Evolutionary conservation across 2,329 filamentous ascomycete species (phyloP).

Genomic region (Colletotrichum spaethianum): DNA sequence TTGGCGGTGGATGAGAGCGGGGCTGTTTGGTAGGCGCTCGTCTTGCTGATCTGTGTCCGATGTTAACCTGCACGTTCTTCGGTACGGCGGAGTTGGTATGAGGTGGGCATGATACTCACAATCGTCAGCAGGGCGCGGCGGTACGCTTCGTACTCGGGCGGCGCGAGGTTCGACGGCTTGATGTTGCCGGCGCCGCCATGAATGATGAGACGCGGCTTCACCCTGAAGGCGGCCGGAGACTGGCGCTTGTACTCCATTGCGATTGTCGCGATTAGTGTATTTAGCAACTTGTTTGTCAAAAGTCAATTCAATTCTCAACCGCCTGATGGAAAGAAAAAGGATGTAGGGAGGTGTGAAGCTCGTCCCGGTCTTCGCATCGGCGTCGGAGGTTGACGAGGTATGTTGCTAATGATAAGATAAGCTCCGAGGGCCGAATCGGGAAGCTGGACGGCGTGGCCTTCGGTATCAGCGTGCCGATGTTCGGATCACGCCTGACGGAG

Average conservation of each 20-base stretch:
- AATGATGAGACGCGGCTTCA: slow-evolving; percentile 74
- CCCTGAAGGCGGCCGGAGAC: slow-evolving; percentile 38
- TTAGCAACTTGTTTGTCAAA: neutral
- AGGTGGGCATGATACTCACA: slow-evolving; percentile 56
- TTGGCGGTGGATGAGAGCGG: slow-evolving; percentile 37
- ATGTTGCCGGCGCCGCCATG: slow-evolving; percentile 83
- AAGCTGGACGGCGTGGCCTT: slow-evolving; percentile 32
- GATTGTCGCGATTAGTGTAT: neutral
- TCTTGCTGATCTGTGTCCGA: slow-evolving; percentile 56
- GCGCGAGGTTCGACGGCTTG: slow-evolving; percentile 70
- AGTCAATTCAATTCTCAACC: neutral
- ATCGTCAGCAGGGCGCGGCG: slow-evolving; percentile 73
- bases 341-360: neutral
- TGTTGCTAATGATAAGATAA: slow-evolving; percentile 36
- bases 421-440: slow-evolving; percentile 18
- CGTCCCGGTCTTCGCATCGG: neutral
- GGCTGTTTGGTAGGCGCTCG: slow-evolving; percentile 63
- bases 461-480: slow-evolving; percentile 31
- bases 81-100: too few relatives aligned
- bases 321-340: neutral
- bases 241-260: slow-evolving; percentile 59
- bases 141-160: slow-evolving; percentile 71
- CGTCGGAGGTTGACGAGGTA: neutral
- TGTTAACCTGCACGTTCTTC: neutral
- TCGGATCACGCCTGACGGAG: slow-evolving; percentile 38